A percentile compares a stretch with the other conserved stretches of the same genome.
Conservation (phyloP, 2,329 filamentous ascomycete genomes). For the Phyllosticta paracitricarpa region DNA sequence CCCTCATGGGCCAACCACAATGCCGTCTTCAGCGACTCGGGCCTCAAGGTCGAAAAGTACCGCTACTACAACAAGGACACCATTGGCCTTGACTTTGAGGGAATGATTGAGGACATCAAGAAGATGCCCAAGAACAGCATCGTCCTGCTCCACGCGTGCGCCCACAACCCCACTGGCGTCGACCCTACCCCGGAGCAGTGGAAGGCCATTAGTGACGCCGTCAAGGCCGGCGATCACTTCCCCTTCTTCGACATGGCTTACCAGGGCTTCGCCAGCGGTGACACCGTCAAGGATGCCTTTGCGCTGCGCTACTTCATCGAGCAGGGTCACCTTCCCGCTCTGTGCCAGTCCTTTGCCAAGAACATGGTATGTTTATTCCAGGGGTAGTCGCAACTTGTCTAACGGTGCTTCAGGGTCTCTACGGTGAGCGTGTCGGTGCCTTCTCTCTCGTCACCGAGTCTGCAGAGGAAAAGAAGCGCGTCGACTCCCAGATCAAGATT, state of each 20-base stretch:
- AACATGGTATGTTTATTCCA: constrained; percentile 64
- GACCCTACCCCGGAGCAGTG: constrained; percentile 89
- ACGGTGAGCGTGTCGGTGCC: constrained; percentile 94
- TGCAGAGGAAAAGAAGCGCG: constrained; percentile 83
- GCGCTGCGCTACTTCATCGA: constrained; percentile 87
- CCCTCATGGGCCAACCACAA: constrained; percentile 98
- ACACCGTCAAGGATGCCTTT: constrained; percentile 88
- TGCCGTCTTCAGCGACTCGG: constrained; percentile 89
- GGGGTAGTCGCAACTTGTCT: constrained; percentile 2
- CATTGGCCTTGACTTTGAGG: constrained; percentile 94
- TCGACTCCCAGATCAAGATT: constrained; percentile 98
- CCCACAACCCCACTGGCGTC: constrained; percentile 95
- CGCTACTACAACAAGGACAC: constrained; percentile 99
- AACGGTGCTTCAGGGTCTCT: constrained; percentile 59
- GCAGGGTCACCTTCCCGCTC: constrained; percentile 77
- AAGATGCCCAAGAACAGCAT: constrained; percentile 76
- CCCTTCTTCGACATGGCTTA: constrained; percentile 99
- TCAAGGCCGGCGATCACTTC: constrained; percentile 81
- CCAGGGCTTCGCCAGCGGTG: constrained; percentile 91
- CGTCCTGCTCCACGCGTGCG: constrained; percentile 91
- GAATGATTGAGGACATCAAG: constrained; percentile 84
- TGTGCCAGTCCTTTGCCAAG: constrained; percentile 95
- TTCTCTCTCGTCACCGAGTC: constrained; percentile 86
- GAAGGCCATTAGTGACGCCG: constrained; percentile 75
- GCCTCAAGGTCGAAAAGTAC: constrained; percentile 88